A percentile compares a stretch with the other conserved stretches of the same genome.
These are phyloP conservation scores for Daldinia bambusicola DNA, from an alignment of 495 filamentous ascomycete genomes.

Conservation along the genomic window DNA sequence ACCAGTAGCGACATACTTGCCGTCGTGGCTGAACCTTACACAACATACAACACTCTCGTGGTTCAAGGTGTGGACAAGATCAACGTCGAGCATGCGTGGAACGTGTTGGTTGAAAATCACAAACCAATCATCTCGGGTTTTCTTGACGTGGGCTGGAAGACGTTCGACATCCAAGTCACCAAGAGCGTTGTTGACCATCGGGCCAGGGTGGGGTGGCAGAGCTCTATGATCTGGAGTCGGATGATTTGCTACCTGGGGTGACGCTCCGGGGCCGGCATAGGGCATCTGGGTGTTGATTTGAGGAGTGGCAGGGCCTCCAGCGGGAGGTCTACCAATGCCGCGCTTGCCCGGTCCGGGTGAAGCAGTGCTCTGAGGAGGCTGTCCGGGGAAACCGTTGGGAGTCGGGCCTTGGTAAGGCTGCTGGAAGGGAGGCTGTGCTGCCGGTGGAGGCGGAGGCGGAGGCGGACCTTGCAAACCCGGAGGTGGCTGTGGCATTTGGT, in stretches of 20 bases:
- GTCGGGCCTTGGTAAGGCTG: conserved; percentile 62
- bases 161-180: conserved; percentile 88
- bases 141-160: conserved; percentile 83
- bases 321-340: conserved; percentile 65
- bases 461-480: conserved; percentile 72
- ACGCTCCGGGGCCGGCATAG: conserved; percentile 81
- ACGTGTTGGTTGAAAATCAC: conserved; percentile 89
- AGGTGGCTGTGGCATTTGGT: conserved; percentile 70
- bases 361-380: conserved; percentile 82
- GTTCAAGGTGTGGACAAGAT: conserved; percentile 83
- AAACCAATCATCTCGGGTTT: conserved; percentile 86
- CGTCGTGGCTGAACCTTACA: conserved; percentile 88
- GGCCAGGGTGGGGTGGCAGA: conserved; percentile 56
- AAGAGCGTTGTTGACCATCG: conserved; percentile 74
- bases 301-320: conserved; percentile 84
- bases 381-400: conserved; percentile 63
- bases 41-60: conserved; percentile 94
- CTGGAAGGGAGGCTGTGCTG: conserved; percentile 62
- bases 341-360: conserved; percentile 82
- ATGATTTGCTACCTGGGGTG: conserved; percentile 82
- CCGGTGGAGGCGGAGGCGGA: conserved; percentile 64
- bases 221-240: conserved; percentile 72
- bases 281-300: conserved; percentile 85
- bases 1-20: conserved; percentile 88
- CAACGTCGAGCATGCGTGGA: conserved; percentile 84